Evolutionary conservation across 139 green algal genomes (phyloP), one percentile per base, ranked within the genome.

Genomic region (Chlorella vulgaris): DNA sequence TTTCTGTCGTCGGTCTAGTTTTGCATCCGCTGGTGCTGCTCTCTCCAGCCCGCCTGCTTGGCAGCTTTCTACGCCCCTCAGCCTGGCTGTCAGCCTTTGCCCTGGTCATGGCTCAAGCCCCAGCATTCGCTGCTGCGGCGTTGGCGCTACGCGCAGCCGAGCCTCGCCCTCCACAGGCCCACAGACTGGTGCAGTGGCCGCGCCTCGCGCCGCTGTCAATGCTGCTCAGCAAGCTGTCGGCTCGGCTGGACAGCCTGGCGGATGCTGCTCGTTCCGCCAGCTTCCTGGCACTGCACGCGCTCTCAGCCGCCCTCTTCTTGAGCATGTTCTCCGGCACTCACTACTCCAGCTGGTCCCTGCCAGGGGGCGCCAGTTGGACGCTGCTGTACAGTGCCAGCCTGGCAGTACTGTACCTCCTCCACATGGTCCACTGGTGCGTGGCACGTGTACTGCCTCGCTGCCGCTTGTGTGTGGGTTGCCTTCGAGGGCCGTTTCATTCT

Each of bases 311-410:
- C 28, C 29, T 79, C 35, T 70, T 76, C 43, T 58, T 84, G 19
- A 19, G 18, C 26, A 36, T 61, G 24, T 35, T 26, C 3, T 69
- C 74, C 1, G 65, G 33, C 19, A 50, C 65, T 19, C n/a, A n/a
- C n/a, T n/a, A n/a, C n/a, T n/a, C n/a, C n/a, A n/a, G n/a, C n/a
- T 39, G 13, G 19, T 33, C 33, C 28, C 61, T 68, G 61, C 61
- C 28, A 29, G 10, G 61, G 55, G 43, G 53, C 10, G 74, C 69
- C 42, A 50, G 29, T 19, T 76, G 63, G 61, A 67, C 75, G 3
- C 35, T 68, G 47, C 42, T 61, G 62, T 86, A 83, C 53, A 39
- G 33, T 62, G 69, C 53, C 36, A 70, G 78, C 31, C 78, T 82
- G 26, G 55, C 40, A 21, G 69, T 35, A 21, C 13, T 58, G 31